Evolutionary conservation across 257 asterid species (phyloP), one percentile per base, ranked within the genome.

Genomic region (Nicotiana attenuata): DNA sequence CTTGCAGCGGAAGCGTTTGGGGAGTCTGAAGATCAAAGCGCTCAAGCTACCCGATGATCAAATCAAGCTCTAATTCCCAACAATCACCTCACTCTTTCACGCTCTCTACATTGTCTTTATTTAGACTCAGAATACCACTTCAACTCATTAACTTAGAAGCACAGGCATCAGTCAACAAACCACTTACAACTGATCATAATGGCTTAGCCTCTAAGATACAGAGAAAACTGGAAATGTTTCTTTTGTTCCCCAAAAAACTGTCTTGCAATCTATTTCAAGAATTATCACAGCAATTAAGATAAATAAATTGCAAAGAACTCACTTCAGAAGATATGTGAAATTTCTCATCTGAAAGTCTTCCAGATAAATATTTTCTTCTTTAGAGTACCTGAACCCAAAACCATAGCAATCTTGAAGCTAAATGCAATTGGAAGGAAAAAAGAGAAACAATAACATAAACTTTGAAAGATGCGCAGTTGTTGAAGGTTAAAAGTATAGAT

Each of bases 321-420:
- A 91, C 99, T 94, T 93, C 77, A 96, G 84, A 81, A 96, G 93
- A 85, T 90, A 93, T 10, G 96, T 91, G 87, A 92, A 91, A 84
- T 96, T 92, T 87, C 90, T 84, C 29, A 47, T 80, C 82, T 87
- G 91, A 81, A 90, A 91, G 85, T 92, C 88, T 65, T 68, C 87
- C 87, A 87, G 33, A 73, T 89, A 84, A 82, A 96, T 91, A 68
- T 84, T 92, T 89, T 95, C 99, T 87, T 95, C 98, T 91, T 95
- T 95, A 38, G 99, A 93, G 90, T 96, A 96, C 91, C 99, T 95
- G 81, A 80, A 81, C 80, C 35, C 84, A 67, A 50, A 82, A 16
- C 17, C 50, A 29, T 2, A 73, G 24, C 63, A 73, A 47, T 7
- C 61, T 73, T 73, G 79, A 50, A 47, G 41, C 15, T 24, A 73